These are phyloP conservation scores for Blastobotrys parvus DNA, from an alignment of 805 yeast genomes.

Conservation along the genomic window DNA sequence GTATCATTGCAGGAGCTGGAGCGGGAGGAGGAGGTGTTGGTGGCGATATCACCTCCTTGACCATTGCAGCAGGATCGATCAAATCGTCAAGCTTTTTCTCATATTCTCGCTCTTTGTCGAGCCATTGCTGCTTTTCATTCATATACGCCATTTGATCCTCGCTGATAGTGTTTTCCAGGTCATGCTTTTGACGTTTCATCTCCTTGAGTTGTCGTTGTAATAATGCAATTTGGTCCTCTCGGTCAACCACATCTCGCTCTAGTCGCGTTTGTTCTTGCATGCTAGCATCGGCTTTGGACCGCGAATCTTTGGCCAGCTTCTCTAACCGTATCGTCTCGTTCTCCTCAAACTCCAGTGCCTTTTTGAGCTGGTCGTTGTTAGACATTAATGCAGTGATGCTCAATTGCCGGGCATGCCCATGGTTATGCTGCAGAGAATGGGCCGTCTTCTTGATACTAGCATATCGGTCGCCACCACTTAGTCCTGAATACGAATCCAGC, in stretches of 20 bases:
- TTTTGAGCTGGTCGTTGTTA: slow-evolving; percentile 10
- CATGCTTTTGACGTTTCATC: slow-evolving; percentile 14
- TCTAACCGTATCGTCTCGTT: slow-evolving; percentile 14
- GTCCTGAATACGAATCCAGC: too few relatives aligned
- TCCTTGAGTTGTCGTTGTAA: slow-evolving; percentile 17
- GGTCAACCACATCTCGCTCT: slow-evolving; percentile 23
- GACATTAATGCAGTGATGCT: slow-evolving; percentile 1
- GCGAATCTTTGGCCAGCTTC: slow-evolving; percentile 9
- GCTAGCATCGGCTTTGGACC: slow-evolving; percentile 9
- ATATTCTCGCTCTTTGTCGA: slow-evolving; percentile 20
- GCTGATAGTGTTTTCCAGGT: slow-evolving; percentile 21
- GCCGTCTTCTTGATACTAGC: too few relatives aligned
- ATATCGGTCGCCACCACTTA: too few relatives aligned
- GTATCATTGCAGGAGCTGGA: slow-evolving; percentile 13
- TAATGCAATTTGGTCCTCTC: slow-evolving; percentile 14
- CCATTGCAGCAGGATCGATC: background rate
- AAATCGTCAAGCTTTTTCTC: slow-evolving; percentile 3
- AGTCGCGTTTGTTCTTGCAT: slow-evolving; percentile 16
- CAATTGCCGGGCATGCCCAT: background rate
- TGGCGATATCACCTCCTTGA: background rate
- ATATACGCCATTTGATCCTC: slow-evolving; percentile 23
- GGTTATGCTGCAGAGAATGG: too few relatives aligned
- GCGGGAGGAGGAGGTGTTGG: slow-evolving; percentile 5
- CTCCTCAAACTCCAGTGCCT: slow-evolving; percentile 17
- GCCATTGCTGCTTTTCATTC: slow-evolving; percentile 20